Evolutionary conservation across 2,329 filamentous ascomycete species (phyloP).

Genomic region (Monosporascus sp.): DNA sequence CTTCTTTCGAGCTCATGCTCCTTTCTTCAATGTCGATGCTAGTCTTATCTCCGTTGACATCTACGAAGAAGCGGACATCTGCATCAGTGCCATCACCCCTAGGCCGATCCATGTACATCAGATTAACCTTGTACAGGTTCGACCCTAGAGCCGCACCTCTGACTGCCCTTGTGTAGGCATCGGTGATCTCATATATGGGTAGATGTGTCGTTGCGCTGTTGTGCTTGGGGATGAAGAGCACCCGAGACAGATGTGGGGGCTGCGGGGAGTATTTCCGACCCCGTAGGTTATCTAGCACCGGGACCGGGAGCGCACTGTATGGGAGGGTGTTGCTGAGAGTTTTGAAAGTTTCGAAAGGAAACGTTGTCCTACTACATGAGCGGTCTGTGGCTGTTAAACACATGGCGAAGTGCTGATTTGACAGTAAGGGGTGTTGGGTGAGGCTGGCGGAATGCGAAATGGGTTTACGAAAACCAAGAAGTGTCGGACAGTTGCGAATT

Average conservation of each 20-base stretch:
- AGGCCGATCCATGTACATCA: constrained; percentile 8
- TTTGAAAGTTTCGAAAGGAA: too few relatives aligned
- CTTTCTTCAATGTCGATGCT: constrained; percentile 1
- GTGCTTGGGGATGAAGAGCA: constrained; percentile 8
- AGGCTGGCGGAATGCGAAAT: too few relatives aligned
- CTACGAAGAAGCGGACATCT: constrained; percentile 9
- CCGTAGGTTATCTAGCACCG: not conserved
- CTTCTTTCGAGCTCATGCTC: too few relatives aligned
- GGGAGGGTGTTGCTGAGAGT: too few relatives aligned
- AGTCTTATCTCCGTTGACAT: not conserved
- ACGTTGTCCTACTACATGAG: too few relatives aligned
- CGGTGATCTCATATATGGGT: constrained; percentile 10
- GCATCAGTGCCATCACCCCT: constrained; percentile 9
- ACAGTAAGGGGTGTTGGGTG: too few relatives aligned
- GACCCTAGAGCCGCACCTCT: constrained; percentile 4
- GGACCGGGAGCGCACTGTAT: too few relatives aligned
- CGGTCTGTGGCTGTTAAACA: too few relatives aligned
- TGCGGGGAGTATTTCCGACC: not conserved
- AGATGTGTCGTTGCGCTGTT: constrained; percentile 4
- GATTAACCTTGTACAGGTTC: constrained; percentile 8
- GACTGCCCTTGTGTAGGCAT: constrained; percentile 2
- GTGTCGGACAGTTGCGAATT: too few relatives aligned
- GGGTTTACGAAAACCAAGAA: too few relatives aligned
- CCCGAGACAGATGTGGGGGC: constrained; percentile 8
- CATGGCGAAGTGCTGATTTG: too few relatives aligned